These are phyloP conservation scores for Platanthera zijinensis DNA, from an alignment of 106 monocot genomes.

Conservation along the genomic window DNA sequence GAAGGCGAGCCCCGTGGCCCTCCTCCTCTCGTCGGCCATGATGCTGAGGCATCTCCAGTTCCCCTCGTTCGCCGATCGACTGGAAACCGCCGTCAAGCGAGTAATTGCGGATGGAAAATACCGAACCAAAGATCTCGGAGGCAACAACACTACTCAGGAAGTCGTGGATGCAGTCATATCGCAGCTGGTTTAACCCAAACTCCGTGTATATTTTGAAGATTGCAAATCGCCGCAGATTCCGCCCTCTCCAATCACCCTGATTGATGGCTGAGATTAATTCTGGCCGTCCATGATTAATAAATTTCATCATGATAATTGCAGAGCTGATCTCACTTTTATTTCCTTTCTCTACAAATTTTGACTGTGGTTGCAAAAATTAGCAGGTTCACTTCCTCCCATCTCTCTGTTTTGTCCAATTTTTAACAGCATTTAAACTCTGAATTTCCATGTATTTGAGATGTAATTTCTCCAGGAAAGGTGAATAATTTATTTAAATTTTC, in stretches of 20 bases:
- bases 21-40: conserved; percentile 45
- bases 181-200: not conserved
- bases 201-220: not conserved
- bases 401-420: not conserved
- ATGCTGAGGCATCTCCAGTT: conserved; percentile 45
- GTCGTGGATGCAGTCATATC: conserved; percentile 15
- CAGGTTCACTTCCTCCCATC: not conserved
- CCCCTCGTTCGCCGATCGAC: conserved; percentile 44
- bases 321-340: not conserved
- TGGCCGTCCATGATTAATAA: no score
- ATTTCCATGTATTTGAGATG: not conserved
- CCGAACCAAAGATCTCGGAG: conserved; percentile 17
- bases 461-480: not conserved
- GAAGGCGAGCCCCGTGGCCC: conserved; percentile 38
- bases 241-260: no score
- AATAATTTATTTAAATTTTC: not conserved
- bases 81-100: conserved; percentile 10
- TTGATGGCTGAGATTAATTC: no score
- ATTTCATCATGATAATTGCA: no score
- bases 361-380: not conserved
- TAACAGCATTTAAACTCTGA: not conserved
- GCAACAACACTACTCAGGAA: conserved; percentile 13
- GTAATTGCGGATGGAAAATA: conserved; percentile 15
- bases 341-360: not conserved
- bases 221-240: no score